Conservation (phyloP, 176 grass and related monocot genomes). For the Carex cristatella region DNA sequence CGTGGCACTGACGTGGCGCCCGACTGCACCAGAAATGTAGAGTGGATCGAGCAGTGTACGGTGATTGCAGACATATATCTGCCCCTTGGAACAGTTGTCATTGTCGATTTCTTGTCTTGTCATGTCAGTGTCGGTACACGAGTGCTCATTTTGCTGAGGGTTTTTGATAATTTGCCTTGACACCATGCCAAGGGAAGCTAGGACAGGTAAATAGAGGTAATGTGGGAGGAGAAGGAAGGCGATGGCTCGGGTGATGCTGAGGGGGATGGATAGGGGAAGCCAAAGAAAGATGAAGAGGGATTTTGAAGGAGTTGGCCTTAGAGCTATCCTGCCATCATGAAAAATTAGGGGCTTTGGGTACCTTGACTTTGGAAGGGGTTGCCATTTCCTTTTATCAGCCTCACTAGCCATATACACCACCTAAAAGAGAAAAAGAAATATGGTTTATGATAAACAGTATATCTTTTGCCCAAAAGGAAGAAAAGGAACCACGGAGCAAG, state of each 20-base stretch:
- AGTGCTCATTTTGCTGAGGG: background rate
- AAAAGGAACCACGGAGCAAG: background rate
- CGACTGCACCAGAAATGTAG: constrained; percentile 21
- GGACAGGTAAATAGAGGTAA: constrained; percentile 32
- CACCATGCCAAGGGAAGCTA: constrained; percentile 51
- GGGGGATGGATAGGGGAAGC: constrained; percentile 44
- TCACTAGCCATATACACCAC: constrained; percentile 47
- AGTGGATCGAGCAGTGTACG: constrained; percentile 71
- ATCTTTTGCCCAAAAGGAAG: background rate
- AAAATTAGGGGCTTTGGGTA: constrained; percentile 62
- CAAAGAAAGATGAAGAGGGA: constrained; percentile 59
- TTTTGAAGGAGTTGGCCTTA: constrained; percentile 41
- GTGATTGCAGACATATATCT: constrained; percentile 75
- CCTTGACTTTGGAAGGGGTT: constrained; percentile 27
- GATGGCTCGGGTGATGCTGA: constrained; percentile 33
- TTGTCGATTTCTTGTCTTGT: background rate
- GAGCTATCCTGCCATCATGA: constrained; percentile 78
- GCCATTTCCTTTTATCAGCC: constrained; percentile 25
- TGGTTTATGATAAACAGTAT: background rate
- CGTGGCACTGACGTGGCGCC: constrained; percentile 33
- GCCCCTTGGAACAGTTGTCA: background rate
- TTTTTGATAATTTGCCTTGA: constrained; percentile 16
- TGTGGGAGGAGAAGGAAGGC: constrained; percentile 35
- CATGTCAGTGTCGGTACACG: background rate
- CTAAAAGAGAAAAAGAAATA: constrained; percentile 15